Evolutionary conservation across 306 rosid genomes (phyloP).

Genomic region (Quercus robur): DNA sequence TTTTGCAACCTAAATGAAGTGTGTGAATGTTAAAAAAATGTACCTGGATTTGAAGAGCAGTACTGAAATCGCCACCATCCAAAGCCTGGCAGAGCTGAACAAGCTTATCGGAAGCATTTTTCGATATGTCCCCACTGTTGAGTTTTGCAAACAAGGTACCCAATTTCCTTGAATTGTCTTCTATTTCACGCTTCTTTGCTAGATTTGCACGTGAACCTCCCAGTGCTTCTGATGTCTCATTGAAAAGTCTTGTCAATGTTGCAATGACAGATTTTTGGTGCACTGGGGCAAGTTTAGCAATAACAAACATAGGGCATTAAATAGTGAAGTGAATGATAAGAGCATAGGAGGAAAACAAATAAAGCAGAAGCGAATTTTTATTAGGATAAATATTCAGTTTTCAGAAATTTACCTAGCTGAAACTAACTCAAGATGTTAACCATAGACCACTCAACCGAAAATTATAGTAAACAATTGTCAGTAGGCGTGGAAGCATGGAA

Average conservation of each 20-base stretch:
- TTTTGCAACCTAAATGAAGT: background rate
- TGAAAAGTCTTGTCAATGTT: conserved; percentile 89
- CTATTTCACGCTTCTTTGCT: conserved; percentile 91
- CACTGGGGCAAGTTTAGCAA: conserved; percentile 38
- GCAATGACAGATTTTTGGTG: conserved; percentile 64
- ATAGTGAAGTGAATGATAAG: background rate
- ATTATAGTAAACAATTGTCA: background rate
- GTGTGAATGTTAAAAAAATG: conserved; percentile 2
- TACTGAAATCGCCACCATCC: conserved; percentile 70
- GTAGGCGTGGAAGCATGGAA: background rate
- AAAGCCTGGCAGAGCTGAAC: conserved; percentile 86
- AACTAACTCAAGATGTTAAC: background rate
- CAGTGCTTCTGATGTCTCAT: conserved; percentile 83
- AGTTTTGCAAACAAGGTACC: conserved; percentile 92
- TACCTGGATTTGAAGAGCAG: conserved; percentile 94
- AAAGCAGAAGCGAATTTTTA: no score
- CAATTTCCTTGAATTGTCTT: conserved; percentile 89
- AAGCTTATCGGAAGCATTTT: conserved; percentile 91
- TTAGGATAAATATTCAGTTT: no score
- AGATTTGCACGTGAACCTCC: conserved; percentile 96
- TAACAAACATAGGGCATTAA: background rate
- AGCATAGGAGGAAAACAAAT: background rate
- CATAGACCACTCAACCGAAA: no score
- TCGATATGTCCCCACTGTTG: conserved; percentile 85
- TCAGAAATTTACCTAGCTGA: background rate